These are phyloP conservation scores for Orychophragmus violaceus DNA, from an alignment of 345 rosid genomes.

Conservation along the genomic window DNA sequence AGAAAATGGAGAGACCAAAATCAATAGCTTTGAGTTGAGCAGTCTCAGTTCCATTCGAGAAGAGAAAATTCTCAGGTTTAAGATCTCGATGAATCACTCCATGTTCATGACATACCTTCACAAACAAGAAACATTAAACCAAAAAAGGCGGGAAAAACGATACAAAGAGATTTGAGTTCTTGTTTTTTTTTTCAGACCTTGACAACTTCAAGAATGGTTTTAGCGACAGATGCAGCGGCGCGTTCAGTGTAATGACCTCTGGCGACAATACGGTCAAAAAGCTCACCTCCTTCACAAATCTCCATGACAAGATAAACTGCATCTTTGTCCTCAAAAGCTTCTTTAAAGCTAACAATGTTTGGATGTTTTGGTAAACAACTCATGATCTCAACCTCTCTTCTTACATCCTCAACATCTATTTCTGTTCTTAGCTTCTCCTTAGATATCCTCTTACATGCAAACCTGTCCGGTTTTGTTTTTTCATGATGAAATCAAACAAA, in stretches of 20 bases:
- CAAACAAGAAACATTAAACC: background rate
- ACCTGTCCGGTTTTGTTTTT: background rate
- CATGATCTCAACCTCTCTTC: conserved; percentile 92
- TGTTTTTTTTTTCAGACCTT: conserved; percentile 47
- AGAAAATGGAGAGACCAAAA: conserved; percentile 92
- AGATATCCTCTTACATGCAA: conserved; percentile 80
- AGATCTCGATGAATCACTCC: conserved; percentile 89
- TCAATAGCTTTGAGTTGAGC: conserved; percentile 77
- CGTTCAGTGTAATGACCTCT: conserved; percentile 83
- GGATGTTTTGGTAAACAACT: conserved; percentile 70
- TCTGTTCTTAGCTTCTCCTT: conserved; percentile 80
- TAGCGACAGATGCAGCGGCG: conserved; percentile 57
- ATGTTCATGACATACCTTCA: conserved; percentile 85
- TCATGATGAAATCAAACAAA: background rate
- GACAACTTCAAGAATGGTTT: conserved; percentile 68
- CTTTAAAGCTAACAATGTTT: conserved; percentile 59
- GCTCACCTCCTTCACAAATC: conserved; percentile 88
- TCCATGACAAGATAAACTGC: conserved; percentile 85
- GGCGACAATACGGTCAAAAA: conserved; percentile 75
- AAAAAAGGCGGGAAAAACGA: background rate
- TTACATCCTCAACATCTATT: conserved; percentile 76
- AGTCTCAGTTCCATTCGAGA: conserved; percentile 48
- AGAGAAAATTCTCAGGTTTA: conserved; percentile 88
- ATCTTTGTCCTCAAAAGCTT: conserved; percentile 77
- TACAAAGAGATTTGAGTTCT: background rate